Conservation (phyloP, 495 filamentous ascomycete species). For the Stereocaulon alpinum region DNA sequence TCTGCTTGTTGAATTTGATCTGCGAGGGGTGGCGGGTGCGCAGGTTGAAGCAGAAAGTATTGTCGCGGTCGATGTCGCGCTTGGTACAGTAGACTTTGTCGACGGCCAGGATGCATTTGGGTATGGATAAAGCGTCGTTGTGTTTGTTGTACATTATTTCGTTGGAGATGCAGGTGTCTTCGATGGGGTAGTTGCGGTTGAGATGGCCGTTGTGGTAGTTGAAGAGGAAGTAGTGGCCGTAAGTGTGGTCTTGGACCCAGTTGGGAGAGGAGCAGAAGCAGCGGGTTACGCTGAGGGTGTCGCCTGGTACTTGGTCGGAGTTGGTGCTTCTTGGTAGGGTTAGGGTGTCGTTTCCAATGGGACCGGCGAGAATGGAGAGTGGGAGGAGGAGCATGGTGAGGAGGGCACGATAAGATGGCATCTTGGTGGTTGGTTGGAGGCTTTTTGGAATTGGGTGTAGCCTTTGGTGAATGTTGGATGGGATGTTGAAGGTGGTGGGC, state of each 20-base stretch:
- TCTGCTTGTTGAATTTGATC: not conserved
- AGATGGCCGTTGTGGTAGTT: conserved; percentile 1
- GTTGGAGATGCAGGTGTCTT: not conserved
- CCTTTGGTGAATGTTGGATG: too few species aligned
- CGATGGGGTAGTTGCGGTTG: not conserved
- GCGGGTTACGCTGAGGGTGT: conserved; percentile 2
- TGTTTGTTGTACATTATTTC: too few species aligned
- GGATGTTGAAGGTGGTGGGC: too few species aligned
- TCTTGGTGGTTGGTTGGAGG: not conserved
- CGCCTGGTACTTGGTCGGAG: not conserved
- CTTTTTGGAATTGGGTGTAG: too few species aligned
- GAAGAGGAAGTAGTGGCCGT: conserved; percentile 1
- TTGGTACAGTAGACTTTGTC: not conserved
- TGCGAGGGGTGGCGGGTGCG: not conserved
- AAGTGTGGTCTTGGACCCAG: not conserved
- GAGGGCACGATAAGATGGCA: not conserved
- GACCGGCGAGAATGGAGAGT: not conserved
- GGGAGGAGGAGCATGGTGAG: not conserved
- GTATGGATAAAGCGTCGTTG: too few species aligned
- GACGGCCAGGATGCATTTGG: too few species aligned
- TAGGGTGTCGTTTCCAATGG: too few species aligned
- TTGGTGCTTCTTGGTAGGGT: not conserved
- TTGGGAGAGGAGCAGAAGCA: conserved; percentile 2
- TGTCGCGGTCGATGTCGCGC: not conserved
- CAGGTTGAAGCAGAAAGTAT: not conserved